A percentile compares a stretch with the other conserved stretches of the same genome.
Evolutionary conservation across 768 basidiomycete genomes (phyloP).

Genomic region (Leucosporidium yakuticum): DNA sequence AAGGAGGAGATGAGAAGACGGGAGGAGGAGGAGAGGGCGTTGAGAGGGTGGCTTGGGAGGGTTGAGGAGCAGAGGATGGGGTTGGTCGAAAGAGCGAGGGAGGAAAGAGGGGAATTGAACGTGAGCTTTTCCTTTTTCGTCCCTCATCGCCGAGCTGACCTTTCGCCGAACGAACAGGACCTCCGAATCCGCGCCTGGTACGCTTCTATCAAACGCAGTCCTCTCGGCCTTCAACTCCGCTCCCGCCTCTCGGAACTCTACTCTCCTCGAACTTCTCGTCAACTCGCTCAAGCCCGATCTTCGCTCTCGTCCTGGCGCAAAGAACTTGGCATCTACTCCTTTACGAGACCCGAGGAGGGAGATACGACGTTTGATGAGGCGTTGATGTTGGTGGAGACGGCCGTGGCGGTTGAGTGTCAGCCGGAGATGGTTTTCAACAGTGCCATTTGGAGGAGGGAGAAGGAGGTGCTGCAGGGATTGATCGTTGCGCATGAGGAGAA

Average conservation of each 20-base stretch:
- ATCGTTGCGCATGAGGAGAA: not conserved
- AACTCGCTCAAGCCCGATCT: not conserved
- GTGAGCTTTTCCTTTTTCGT: no score
- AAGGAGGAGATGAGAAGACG: no score
- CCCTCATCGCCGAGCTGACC: no score
- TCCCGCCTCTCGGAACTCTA: not conserved
- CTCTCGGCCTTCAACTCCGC: not conserved
- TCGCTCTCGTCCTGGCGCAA: not conserved
- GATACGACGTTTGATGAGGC: not conserved
- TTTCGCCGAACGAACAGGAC: not conserved
- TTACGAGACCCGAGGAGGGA: not conserved
- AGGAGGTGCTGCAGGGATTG: not conserved
- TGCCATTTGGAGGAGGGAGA: not conserved
- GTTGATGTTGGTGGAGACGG: constrained; percentile 1
- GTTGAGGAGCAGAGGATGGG: no score
- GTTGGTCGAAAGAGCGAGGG: no score
- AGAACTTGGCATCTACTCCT: not conserved
- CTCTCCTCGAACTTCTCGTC: not conserved
- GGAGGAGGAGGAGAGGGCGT: no score
- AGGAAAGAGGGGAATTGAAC: no score
- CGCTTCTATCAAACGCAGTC: not conserved
- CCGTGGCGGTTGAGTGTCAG: not conserved
- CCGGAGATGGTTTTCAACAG: not conserved
- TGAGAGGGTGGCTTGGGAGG: no score
- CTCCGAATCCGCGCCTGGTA: constrained; percentile 3